A percentile compares a stretch with the other conserved stretches of the same genome.
phyloP scores from a whole-genome alignment of 116 monocot genomes.

The Dioscorea cayenensis region DNA sequence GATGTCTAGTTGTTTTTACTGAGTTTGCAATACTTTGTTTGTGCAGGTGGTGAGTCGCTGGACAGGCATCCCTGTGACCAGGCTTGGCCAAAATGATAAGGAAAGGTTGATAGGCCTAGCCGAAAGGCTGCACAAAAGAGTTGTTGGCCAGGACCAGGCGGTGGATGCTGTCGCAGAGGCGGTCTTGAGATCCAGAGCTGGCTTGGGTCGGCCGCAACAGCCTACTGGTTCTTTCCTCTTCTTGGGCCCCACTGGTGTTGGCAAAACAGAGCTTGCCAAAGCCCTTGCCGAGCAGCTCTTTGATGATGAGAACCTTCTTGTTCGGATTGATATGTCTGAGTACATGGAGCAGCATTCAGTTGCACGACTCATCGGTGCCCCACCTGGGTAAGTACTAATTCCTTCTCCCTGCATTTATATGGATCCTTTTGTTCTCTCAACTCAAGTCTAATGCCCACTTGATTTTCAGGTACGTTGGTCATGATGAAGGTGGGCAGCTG shows the following conservation, averaged over 20 bases:
- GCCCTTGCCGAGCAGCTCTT: conserved; percentile 83
- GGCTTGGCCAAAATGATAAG: conserved; percentile 83
- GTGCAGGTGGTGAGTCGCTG: conserved; percentile 72
- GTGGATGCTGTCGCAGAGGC: conserved; percentile 84
- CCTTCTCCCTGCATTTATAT: not conserved
- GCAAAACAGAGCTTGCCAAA: conserved; percentile 86
- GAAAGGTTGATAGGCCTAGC: conserved; percentile 63
- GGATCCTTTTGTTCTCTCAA: not conserved
- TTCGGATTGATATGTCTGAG: conserved; percentile 85
- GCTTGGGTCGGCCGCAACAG: conserved; percentile 71
- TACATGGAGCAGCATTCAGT: conserved; percentile 94
- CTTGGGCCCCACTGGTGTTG: conserved; percentile 79
- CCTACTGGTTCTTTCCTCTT: conserved; percentile 88
- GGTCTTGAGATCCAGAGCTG: conserved; percentile 72
- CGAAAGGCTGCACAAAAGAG: conserved; percentile 70
- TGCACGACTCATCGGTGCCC: conserved; percentile 72
- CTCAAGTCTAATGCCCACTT: not conserved
- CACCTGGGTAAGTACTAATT: conserved; percentile 49
- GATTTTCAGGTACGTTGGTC: conserved; percentile 62
- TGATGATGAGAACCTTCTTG: conserved; percentile 67
- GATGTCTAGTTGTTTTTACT: not conserved
- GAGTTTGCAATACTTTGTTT: not conserved
- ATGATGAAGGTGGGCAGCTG: conserved; percentile 89
- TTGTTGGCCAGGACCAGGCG: conserved; percentile 76
- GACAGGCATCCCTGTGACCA: conserved; percentile 87